These are phyloP conservation scores for Tulasnella sp. DNA, from an alignment of 768 basidiomycete genomes.

Conservation along the genomic window DNA sequence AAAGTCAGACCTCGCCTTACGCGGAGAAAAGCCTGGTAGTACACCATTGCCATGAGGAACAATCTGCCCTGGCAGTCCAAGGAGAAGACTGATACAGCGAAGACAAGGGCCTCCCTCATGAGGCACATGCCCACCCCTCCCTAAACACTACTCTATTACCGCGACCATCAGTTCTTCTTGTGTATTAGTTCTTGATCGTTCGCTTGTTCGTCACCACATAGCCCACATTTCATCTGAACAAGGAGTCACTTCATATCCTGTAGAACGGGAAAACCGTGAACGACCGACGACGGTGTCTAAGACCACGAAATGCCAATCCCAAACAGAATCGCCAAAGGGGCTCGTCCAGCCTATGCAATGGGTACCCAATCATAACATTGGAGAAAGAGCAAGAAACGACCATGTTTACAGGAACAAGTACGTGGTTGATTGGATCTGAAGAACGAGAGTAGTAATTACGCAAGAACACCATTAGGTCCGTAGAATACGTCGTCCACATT, in stretches of 20 bases:
- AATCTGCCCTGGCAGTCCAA: slow-evolving; percentile 1
- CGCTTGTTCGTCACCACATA: background rate
- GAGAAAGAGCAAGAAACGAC: background rate
- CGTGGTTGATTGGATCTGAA: background rate
- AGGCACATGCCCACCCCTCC: background rate
- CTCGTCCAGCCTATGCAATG: too few species aligned
- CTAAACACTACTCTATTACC: background rate
- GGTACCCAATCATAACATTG: too few species aligned
- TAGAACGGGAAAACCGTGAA: background rate
- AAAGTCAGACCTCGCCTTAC: too few species aligned
- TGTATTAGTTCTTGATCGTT: background rate
- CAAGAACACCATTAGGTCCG: background rate
- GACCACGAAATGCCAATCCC: too few species aligned
- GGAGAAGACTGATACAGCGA: background rate
- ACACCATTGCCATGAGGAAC: too few species aligned
- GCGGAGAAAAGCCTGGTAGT: too few species aligned
- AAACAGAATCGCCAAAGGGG: too few species aligned
- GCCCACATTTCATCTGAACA: background rate
- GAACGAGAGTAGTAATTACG: background rate
- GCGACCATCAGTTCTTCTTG: background rate
- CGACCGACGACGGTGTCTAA: background rate
- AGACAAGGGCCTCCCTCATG: background rate
- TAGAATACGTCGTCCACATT: background rate
- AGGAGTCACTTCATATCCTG: background rate
- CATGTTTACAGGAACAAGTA: background rate